phyloP scores from a whole-genome alignment of 257 asterid genomes.

The Solanum bukasovii region DNA sequence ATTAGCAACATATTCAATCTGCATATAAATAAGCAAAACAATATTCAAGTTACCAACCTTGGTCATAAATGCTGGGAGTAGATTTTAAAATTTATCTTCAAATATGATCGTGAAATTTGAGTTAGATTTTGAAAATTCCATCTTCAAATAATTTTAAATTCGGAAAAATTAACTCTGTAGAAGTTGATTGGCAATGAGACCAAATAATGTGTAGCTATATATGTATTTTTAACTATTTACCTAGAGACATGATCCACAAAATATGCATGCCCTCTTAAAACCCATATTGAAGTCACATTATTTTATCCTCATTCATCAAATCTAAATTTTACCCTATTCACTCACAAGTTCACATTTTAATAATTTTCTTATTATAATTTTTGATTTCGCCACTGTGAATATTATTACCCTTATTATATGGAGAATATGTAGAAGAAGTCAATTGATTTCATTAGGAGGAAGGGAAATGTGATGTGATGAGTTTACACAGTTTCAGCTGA shows the following conservation, averaged over 20 bases:
- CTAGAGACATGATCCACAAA: neutral
- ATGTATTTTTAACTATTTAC: neutral
- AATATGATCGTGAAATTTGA: too few species aligned
- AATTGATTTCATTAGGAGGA: neutral
- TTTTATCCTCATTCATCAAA: too few species aligned
- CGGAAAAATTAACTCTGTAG: too few species aligned
- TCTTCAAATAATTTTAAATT: too few species aligned
- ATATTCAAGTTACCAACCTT: neutral
- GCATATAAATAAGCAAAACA: neutral
- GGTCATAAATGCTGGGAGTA: neutral
- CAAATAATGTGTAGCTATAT: neutral
- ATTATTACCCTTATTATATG: neutral
- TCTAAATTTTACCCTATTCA: neutral
- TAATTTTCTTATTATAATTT: neutral
- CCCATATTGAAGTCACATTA: neutral
- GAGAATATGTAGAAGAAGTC: neutral
- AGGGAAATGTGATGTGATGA: neutral
- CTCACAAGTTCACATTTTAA: neutral
- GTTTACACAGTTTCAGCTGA: neutral
- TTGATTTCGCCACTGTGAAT: neutral
- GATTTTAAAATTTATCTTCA: too few species aligned
- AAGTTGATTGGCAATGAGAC: neutral
- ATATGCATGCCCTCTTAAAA: neutral
- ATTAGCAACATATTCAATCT: neutral
- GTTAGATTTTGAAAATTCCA: too few species aligned